A percentile compares a stretch with the other conserved stretches of the same genome.
Evolutionary conservation across 2,329 filamentous ascomycete species (phyloP).

Genomic region (Lachnum nothofagi): DNA sequence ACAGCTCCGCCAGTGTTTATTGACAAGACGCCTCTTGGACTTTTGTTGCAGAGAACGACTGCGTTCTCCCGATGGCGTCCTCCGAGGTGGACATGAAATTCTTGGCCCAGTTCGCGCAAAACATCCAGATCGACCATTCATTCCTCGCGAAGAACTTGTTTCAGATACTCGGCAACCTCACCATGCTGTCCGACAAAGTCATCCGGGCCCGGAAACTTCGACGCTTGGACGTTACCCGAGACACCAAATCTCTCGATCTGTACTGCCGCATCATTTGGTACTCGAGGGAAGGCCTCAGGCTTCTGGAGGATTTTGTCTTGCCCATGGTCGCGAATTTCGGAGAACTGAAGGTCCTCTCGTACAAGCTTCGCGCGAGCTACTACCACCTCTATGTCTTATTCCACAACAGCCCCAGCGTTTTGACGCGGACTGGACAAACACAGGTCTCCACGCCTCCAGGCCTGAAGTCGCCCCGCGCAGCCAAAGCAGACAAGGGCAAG

Average conservation of each 20-base stretch:
- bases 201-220: conserved; percentile 78
- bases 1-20: neutral
- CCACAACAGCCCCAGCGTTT: conserved; percentile 78
- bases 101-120: conserved; percentile 79
- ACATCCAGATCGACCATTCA: conserved; percentile 71
- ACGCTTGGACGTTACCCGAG: conserved; percentile 70
- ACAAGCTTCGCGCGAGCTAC: conserved; percentile 89
- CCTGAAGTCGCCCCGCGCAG: conserved; percentile 25
- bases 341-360: conserved; percentile 83
- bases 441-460: conserved; percentile 38
- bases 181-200: conserved; percentile 79
- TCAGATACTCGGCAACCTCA: conserved; percentile 84
- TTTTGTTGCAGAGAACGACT: neutral
- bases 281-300: conserved; percentile 79
- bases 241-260: conserved; percentile 74
- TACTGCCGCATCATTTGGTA: conserved; percentile 95
- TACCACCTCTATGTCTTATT: conserved; percentile 97
- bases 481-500: conserved; percentile 31
- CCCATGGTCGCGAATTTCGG: conserved; percentile 74
- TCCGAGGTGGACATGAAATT: conserved; percentile 98
- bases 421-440: conserved; percentile 18
- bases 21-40: too few relatives aligned
- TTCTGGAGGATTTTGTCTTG: conserved; percentile 81
- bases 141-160: conserved; percentile 78
- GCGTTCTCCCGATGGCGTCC: conserved; percentile 66